phyloP scores from a whole-genome alignment of 2,329 filamentous ascomycete species.

The Nothophaeocryptopus gaeumannii region DNA sequence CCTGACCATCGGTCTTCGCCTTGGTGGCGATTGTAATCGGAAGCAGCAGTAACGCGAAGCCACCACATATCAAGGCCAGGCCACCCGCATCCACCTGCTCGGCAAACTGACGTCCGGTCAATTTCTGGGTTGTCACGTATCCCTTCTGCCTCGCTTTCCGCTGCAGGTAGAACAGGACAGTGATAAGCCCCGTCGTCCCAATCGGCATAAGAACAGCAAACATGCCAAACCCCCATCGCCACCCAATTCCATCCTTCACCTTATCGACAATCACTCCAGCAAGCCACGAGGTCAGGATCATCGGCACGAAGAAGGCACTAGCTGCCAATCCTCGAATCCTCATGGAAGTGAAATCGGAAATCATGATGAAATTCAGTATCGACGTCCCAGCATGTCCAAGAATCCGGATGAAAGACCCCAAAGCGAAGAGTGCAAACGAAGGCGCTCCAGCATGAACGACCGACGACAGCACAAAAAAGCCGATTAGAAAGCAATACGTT shows the following conservation, averaged over 20 bases:
- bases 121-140: slow-evolving; percentile 27
- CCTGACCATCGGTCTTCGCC: slow-evolving; percentile 29
- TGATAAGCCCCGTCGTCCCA: slow-evolving; percentile 37
- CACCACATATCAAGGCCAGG: slow-evolving; percentile 47
- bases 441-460: slow-evolving; percentile 39
- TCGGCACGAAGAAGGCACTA: slow-evolving; percentile 40
- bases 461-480: slow-evolving; percentile 40
- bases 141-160: slow-evolving; percentile 34
- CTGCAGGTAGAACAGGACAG: slow-evolving; percentile 40
- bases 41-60: slow-evolving; percentile 49
- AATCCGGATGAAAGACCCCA: slow-evolving; percentile 38
- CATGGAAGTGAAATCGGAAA: slow-evolving; percentile 43
- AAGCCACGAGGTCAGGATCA: slow-evolving; percentile 42
- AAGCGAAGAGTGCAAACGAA: slow-evolving; percentile 38
- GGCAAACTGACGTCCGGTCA: slow-evolving; percentile 36
- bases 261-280: slow-evolving; percentile 43
- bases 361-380: slow-evolving; percentile 43
- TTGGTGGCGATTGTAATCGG: slow-evolving; percentile 48
- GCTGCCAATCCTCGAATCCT: slow-evolving; percentile 42
- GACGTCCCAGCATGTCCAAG: slow-evolving; percentile 41
- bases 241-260: slow-evolving; percentile 42
- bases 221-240: slow-evolving; percentile 48
- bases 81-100: slow-evolving; percentile 39
- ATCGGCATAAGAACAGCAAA: slow-evolving; percentile 44
- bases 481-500: slow-evolving; percentile 36